phyloP scores from a whole-genome alignment of 768 basidiomycete genomes.

The Sporobolomyces roseus region DNA sequence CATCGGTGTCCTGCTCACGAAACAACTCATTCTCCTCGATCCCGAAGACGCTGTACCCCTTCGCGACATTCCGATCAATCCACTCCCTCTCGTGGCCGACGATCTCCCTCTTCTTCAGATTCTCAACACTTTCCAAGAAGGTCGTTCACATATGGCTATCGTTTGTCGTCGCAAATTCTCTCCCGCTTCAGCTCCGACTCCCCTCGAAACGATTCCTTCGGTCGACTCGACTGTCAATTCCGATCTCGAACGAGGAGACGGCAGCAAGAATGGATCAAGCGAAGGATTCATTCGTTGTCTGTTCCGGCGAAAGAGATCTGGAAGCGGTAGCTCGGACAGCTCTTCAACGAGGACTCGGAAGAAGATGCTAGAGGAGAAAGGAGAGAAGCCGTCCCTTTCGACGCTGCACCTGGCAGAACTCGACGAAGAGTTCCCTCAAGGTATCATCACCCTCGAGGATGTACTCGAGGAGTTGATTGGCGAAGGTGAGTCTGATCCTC shows the following conservation, averaged over 20 bases:
- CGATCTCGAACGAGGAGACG: slow-evolving; percentile 37
- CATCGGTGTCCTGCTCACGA: slow-evolving; percentile 78
- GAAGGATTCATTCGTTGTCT: slow-evolving; percentile 25
- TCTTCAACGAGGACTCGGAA: slow-evolving; percentile 35
- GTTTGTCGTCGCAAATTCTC: slow-evolving; percentile 50
- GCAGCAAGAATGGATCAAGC: slow-evolving; percentile 32
- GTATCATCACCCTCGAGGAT: slow-evolving; percentile 89
- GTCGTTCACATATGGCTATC: slow-evolving; percentile 86
- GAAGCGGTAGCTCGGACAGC: slow-evolving; percentile 25
- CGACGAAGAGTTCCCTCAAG: slow-evolving; percentile 46
- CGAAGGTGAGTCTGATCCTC: slow-evolving; percentile 53
- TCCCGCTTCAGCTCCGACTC: slow-evolving; percentile 1
- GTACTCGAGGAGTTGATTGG: slow-evolving; percentile 91
- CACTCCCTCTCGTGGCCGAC: slow-evolving; percentile 77
- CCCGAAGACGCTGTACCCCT: slow-evolving; percentile 82
- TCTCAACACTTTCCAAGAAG: slow-evolving; percentile 83
- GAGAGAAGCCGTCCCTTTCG: slow-evolving; percentile 14
- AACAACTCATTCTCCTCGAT: slow-evolving; percentile 71
- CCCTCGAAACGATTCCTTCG: slow-evolving; percentile 1
- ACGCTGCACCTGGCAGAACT: slow-evolving; percentile 11
- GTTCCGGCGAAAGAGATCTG: slow-evolving; percentile 14
- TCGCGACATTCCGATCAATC: slow-evolving; percentile 76
- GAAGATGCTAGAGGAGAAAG: too few species aligned
- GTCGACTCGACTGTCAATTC: slow-evolving; percentile 42
- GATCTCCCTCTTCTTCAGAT: slow-evolving; percentile 81